These are phyloP conservation scores for Filobasidium uniguttulatum DNA, from an alignment of 1,284 basidiomycete species.

Conservation along the genomic window DNA sequence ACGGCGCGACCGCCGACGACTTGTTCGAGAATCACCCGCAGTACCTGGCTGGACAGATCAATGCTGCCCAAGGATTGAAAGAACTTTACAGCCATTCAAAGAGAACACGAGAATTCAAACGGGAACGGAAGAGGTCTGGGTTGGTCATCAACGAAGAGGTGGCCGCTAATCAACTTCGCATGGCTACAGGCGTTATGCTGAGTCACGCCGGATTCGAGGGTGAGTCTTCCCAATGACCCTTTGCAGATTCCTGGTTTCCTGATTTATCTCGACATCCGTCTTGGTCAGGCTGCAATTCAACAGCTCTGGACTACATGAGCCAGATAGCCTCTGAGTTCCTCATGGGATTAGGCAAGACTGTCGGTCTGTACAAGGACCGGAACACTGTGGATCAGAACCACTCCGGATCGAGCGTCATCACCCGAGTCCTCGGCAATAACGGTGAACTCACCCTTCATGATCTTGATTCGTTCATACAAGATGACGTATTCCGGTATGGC, in stretches of 20 bases:
- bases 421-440: slow-evolving; percentile 78
- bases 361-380: slow-evolving; percentile 67
- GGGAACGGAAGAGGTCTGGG: slow-evolving; percentile 15
- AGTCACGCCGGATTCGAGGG: slow-evolving; percentile 85
- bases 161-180: slow-evolving; percentile 26
- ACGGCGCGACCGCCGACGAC: background rate
- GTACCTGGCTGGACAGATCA: too few relatives aligned
- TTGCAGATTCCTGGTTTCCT: too few relatives aligned
- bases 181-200: slow-evolving; percentile 48
- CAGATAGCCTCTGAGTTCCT: slow-evolving; percentile 70
- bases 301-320: slow-evolving; percentile 65
- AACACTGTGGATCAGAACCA: slow-evolving; percentile 40
- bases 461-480: slow-evolving; percentile 72
- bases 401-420: slow-evolving; percentile 62
- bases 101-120: background rate
- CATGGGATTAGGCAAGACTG: slow-evolving; percentile 69
- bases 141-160: slow-evolving; percentile 20
- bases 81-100: background rate
- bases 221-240: slow-evolving; percentile 36
- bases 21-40: background rate
- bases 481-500: slow-evolving; percentile 76
- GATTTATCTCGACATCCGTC: background rate
- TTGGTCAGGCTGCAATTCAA: slow-evolving; percentile 41
- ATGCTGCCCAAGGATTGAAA: background rate
- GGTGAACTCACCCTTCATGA: slow-evolving; percentile 60